Percentiles rank a stretch among this genome's conserved stretches.
Evolutionary conservation across 441 rosid genomes (phyloP).

Genomic region (Geranium incanum): DNA sequence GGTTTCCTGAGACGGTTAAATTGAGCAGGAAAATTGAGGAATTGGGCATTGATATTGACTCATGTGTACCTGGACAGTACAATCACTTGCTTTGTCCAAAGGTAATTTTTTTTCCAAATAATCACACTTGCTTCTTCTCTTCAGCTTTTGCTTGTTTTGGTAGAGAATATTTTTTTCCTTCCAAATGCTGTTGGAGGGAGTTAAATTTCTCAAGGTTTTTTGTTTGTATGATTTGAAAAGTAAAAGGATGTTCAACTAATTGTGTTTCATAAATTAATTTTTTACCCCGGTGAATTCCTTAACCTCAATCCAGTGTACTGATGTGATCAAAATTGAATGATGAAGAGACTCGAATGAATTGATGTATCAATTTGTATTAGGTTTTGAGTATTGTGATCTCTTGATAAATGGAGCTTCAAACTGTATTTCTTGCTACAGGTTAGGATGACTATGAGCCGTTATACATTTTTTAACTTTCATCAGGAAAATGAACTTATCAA

Average conservation of each 20-base stretch:
- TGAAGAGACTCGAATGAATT: background rate
- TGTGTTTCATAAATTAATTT: background rate
- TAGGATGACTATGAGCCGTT: background rate
- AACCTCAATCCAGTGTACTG: background rate
- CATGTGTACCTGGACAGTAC: constrained; percentile 46
- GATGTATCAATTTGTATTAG: background rate
- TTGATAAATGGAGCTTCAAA: background rate
- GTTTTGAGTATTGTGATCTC: background rate
- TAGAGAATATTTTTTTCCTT: background rate
- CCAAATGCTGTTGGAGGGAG: background rate
- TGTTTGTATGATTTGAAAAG: background rate
- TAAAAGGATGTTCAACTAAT: background rate
- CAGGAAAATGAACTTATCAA: background rate
- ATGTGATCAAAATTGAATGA: background rate
- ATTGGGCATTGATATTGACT: constrained; percentile 38
- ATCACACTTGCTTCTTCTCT: background rate
- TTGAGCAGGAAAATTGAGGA: constrained; percentile 44
- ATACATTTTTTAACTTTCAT: background rate
- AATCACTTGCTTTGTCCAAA: constrained; percentile 52
- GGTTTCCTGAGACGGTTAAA: constrained; percentile 21
- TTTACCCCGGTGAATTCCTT: background rate
- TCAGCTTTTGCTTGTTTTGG: background rate
- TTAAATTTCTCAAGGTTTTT: background rate
- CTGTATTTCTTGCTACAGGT: background rate
- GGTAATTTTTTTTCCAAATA: constrained; percentile 33